Base-by-base conservation (phyloP, 805 yeast species). In the Debaryomyces maramus region DNA sequence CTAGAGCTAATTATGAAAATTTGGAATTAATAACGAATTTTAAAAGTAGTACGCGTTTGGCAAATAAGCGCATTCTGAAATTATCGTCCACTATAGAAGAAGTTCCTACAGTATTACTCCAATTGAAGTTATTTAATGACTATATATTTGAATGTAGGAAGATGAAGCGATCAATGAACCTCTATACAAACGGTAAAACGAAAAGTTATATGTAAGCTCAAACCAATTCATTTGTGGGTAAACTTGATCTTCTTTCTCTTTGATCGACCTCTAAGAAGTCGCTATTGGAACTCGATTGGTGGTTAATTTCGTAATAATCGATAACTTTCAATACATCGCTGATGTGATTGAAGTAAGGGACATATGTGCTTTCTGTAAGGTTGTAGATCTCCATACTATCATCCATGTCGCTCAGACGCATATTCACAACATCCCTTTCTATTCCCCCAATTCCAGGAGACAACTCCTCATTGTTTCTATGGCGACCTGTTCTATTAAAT, bases 321-420 rank as follows among this genome's bases (percentile, higher is more conserved):
- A 69, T 65, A 10, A 67, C 62, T 40, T 56, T 58, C 38, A 69
- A 60, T 2, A 70, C 70, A 43, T 65, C 68, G 30, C 67, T 58
- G 10, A 69, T 66, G 42, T 66, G 72, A 18, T 42, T 47, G 34
- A 68, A 68, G 43, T 51, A 69, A 3, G 73, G 73, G 3, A 47
- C 43, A 2, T 46, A 48, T 6, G 39, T 22, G 24, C 49, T 44
- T 38, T 66, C 72, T 8, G 56, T 56, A 33, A 61, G 45, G 33
- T 55, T 51, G 34, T 46, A 40, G 21, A 57, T 49, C 4, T 44
- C 44, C 3, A 51, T 38, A 2, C 45, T 26, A 14, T 47, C 53
- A 13, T 51, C 56, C n/a, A 40, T 19, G 13, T 51, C 55, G 10
- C 32, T 8, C 13, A 39, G 16, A 5, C 17, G 31, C 10, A 34